Base-by-base conservation (phyloP, 768 basidiomycete species). In the Lactarius psammicola region DNA sequence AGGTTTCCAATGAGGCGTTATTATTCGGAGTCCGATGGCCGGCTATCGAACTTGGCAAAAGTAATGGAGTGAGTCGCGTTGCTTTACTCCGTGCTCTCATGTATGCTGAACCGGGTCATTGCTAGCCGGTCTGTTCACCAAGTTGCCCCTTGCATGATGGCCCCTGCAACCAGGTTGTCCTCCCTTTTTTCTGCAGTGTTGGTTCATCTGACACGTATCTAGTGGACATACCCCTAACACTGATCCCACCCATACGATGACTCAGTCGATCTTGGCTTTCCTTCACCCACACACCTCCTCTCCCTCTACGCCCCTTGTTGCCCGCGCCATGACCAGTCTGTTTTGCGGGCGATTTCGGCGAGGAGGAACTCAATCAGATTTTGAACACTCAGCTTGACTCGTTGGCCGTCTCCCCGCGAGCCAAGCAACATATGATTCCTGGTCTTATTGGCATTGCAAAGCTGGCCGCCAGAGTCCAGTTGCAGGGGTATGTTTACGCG, bases 231-330 rank as follows among this genome's bases (percentile, higher is more conserved):
- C 34, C 10, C 34, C 34, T 34, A 1, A 34, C 9, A 34, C 6
- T 34, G 34, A 34, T 34, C n/a, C 11, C 30, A 7, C 7, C 3
- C 31, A 33, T 33, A 5, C 20, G 9, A 31, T 59, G n/a, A 46
- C 46, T 3, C 7, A 61, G 36, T 54, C 60, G 4, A 61, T 61
- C 18, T 5, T 13, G 2, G 17, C 60, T 28, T 40, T 61, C 18
- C 60, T 61, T 10, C 36, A 54, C 28, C 51, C 36, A 1, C 60
- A 61, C 51, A 61, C 60, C 5, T 54, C 60, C 20, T 61, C 60
- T 28, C 60, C 51, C 2, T 54, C 60, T 15, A 3, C 49, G 1
- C 20, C 0, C 28, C 3, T 61, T 38, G 54, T 40, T 30, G 60
- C 60, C 17, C 9, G 60, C 2, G 60, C 60, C 2, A 61, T 61